A percentile compares a stretch with the other conserved stretches of the same genome.
Conservation (phyloP, 352 stramenopile genomes). For the Phytopythium delawarense region DNA sequence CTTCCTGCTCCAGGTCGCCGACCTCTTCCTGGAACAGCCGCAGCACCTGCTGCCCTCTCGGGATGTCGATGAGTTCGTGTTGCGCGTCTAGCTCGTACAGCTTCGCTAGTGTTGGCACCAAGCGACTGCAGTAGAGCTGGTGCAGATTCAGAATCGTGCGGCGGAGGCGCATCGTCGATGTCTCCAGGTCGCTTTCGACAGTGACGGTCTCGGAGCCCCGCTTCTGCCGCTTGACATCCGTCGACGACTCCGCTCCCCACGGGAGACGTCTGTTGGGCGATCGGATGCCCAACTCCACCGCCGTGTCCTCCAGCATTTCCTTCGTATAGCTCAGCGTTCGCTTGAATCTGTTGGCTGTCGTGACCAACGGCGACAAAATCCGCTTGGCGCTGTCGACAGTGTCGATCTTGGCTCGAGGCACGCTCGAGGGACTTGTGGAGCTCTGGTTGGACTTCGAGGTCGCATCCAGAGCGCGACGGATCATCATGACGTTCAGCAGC, state of each 20-base stretch:
- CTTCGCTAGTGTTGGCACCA: conserved; percentile 50
- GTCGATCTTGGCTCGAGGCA: neutral
- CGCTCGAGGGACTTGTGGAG: neutral
- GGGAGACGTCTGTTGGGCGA: conserved; percentile 24
- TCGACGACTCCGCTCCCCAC: conserved; percentile 32
- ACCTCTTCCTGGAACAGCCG: conserved; percentile 65
- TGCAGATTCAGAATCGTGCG: conserved; percentile 59
- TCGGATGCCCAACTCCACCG: conserved; percentile 40
- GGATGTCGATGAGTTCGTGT: conserved; percentile 31
- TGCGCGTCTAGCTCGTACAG: conserved; percentile 49
- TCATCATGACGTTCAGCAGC: neutral
- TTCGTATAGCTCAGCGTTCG: conserved; percentile 41
- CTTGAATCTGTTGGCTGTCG: conserved; percentile 31
- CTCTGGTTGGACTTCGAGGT: neutral
- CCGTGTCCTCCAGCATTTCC: conserved; percentile 44
- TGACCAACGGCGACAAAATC: conserved; percentile 11
- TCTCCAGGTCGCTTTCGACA: conserved; percentile 43
- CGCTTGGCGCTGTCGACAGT: neutral
- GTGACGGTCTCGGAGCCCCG: conserved; percentile 22
- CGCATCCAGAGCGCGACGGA: neutral
- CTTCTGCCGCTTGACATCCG: conserved; percentile 11
- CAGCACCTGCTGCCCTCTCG: conserved; percentile 35
- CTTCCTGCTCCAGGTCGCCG: conserved; percentile 54
- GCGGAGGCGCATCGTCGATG: conserved; percentile 42
- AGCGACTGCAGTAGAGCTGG: conserved; percentile 35